Percentiles rank a stretch among this genome's conserved stretches.
Conservation (phyloP, 306 rosid genomes). For the Pachyrhizus erosus region DNA sequence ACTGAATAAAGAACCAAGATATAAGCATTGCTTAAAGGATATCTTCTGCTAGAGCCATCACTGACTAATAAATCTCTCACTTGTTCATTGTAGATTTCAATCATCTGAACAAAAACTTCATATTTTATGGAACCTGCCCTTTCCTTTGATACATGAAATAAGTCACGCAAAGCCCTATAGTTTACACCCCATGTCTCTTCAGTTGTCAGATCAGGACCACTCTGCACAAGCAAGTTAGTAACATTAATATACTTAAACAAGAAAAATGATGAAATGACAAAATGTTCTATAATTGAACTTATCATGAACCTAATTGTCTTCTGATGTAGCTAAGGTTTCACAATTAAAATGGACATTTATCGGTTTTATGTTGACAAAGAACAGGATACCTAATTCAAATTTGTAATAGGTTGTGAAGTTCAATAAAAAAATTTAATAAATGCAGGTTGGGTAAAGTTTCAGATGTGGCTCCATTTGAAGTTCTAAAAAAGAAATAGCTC, state of each 20-base stretch:
- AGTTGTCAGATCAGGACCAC: conserved; percentile 92
- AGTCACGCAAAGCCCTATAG: conserved; percentile 89
- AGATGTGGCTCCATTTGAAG: neutral
- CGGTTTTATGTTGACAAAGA: neutral
- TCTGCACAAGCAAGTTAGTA: conserved; percentile 53
- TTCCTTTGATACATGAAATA: conserved; percentile 83
- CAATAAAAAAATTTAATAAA: neutral
- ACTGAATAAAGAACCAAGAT: conserved; percentile 25
- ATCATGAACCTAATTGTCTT: neutral
- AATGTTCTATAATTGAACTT: neutral
- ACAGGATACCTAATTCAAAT: neutral
- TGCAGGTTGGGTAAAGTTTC: neutral
- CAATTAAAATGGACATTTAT: conserved; percentile 24
- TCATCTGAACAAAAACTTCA: conserved; percentile 98
- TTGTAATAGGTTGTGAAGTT: conserved; percentile 16
- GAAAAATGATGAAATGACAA: conserved; percentile 11
- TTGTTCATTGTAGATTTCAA: conserved; percentile 98
- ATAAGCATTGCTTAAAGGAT: conserved; percentile 62
- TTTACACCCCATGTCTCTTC: conserved; percentile 98
- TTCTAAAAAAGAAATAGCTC: neutral
- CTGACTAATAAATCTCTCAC: conserved; percentile 93
- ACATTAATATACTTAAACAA: conserved; percentile 8
- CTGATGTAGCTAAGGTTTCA: conserved; percentile 7
- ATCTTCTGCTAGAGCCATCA: conserved; percentile 93
- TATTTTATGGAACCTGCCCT: conserved; percentile 69